These are phyloP conservation scores for Sporothrix pallida DNA, from an alignment of 2,329 filamentous ascomycete genomes.

Conservation along the genomic window DNA sequence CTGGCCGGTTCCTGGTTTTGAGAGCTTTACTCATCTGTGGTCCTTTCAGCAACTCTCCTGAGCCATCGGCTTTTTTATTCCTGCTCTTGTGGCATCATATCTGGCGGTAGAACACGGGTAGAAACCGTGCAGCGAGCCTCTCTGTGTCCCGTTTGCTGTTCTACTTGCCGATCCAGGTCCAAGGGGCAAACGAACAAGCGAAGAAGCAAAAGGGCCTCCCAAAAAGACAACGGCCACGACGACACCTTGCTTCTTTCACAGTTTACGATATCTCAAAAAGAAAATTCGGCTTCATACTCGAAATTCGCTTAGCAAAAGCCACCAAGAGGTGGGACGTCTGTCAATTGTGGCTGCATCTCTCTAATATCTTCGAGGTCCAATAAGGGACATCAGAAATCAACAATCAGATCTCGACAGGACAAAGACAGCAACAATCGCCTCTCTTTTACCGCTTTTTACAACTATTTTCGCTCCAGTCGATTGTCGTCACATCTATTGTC, in stretches of 20 bases:
- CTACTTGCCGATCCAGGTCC: conserved; percentile 17
- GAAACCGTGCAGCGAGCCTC: neutral
- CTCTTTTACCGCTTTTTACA: neutral
- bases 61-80: neutral
- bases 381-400: conserved; percentile 4
- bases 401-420: neutral
- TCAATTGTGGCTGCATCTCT: neutral
- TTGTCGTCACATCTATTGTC: neutral
- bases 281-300: neutral
- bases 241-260: neutral
- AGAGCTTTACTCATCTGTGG: conserved; percentile 8
- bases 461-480: neutral
- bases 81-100: neutral
- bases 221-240: conserved; percentile 8
- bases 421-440: neutral
- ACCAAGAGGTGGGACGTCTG: neutral
- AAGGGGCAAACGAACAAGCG: neutral
- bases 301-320: neutral
- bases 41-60: conserved; percentile 13
- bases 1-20: neutral
- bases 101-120: neutral
- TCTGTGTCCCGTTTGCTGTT: neutral
- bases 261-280: neutral
- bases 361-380: neutral
- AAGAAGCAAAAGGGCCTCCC: neutral